phyloP scores from a whole-genome alignment of 2,329 filamentous ascomycete species.

The Penicillium decumbens region DNA sequence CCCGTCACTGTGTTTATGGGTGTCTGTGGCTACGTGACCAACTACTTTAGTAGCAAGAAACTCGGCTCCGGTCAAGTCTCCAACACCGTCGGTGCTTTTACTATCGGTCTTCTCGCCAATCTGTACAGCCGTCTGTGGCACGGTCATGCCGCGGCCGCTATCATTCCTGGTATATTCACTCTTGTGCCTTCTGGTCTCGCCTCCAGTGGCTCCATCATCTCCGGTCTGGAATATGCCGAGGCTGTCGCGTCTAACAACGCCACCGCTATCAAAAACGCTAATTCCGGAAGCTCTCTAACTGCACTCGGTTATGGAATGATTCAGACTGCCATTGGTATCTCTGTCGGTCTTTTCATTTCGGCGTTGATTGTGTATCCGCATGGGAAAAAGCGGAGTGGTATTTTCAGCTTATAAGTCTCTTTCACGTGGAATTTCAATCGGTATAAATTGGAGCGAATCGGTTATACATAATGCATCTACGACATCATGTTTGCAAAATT shows the following conservation, averaged over 20 bases:
- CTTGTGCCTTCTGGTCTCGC: slow-evolving; percentile 57
- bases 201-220: slow-evolving; percentile 52
- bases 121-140: slow-evolving; percentile 67
- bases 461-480: neutral
- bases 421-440: neutral
- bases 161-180: slow-evolving; percentile 79
- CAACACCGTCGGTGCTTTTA: slow-evolving; percentile 70
- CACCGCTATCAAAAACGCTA: neutral
- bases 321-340: slow-evolving; percentile 45
- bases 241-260: slow-evolving; percentile 39
- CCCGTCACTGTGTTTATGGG: slow-evolving; percentile 70
- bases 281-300: slow-evolving; percentile 19
- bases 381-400: slow-evolving; percentile 43
- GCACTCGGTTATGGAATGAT: slow-evolving; percentile 44
- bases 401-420: slow-evolving; percentile 37
- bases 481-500: neutral
- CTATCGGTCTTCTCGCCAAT: slow-evolving; percentile 71
- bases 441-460: neutral
- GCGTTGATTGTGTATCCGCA: slow-evolving; percentile 45
- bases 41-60: slow-evolving; percentile 48
- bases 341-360: slow-evolving; percentile 44
- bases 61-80: slow-evolving; percentile 69
- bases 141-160: slow-evolving; percentile 73
- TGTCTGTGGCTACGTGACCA: slow-evolving; percentile 57
- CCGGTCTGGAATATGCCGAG: slow-evolving; percentile 52